Percentiles rank a stretch among this genome's conserved stretches.
Evolutionary conservation across 345 rosid genomes (phyloP).

Genomic region (Eucalyptus marginata): DNA sequence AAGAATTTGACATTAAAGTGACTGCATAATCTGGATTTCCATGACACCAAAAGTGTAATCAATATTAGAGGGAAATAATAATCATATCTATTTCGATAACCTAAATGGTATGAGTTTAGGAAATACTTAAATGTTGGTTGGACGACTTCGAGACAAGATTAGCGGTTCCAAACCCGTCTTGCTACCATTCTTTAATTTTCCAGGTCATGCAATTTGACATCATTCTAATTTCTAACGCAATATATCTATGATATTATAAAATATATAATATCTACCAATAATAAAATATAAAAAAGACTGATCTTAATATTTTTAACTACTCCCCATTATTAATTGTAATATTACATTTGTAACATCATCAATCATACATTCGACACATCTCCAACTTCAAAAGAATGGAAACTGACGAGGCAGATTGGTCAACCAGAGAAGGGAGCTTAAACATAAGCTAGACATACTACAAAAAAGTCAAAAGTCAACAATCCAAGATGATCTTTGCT

Average conservation of each 20-base stretch:
- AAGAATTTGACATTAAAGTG: not conserved
- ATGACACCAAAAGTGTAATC: not conserved
- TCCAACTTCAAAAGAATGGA: not conserved
- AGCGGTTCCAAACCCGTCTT: rapidly evolving
- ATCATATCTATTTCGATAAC: rapidly evolving
- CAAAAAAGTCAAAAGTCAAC: not conserved
- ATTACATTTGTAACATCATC: not conserved
- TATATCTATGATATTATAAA: not conserved
- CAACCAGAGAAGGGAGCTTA: not conserved
- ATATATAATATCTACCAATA: not conserved
- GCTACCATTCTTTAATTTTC: not conserved
- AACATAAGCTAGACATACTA: not conserved
- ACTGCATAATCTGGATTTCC: not conserved
- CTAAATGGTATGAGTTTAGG: rapidly evolving
- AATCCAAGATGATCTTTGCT: not conserved
- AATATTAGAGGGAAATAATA: not conserved
- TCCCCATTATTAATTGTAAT: not conserved
- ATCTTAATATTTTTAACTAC: rapidly evolving
- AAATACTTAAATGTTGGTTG: rapidly evolving
- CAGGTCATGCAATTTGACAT: not conserved
- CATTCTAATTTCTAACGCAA: not conserved
- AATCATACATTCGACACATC: not conserved
- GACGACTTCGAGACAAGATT: not conserved
- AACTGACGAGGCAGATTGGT: not conserved
- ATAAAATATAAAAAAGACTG: not conserved